phyloP scores from a whole-genome alignment of 352 stramenopile species.

The Globisporangium acanthophoron region DNA sequence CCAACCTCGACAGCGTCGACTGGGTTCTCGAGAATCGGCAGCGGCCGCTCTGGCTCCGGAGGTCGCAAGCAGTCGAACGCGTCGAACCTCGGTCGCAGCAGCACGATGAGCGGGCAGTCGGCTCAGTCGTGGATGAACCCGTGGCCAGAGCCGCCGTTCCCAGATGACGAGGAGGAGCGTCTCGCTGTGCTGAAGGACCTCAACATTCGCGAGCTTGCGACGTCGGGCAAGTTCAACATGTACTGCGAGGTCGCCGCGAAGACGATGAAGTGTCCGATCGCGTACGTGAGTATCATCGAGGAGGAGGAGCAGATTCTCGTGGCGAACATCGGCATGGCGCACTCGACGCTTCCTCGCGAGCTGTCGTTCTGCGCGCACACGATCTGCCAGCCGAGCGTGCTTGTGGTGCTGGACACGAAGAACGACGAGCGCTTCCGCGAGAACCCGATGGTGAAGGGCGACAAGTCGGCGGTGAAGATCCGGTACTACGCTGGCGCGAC shows the following conservation, averaged over 20 bases:
- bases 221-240: conserved; percentile 83
- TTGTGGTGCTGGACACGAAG: conserved; percentile 84
- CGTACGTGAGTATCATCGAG: conserved; percentile 84
- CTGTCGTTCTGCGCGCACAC: conserved; percentile 85
- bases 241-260: conserved; percentile 84
- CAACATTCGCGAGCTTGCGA: conserved; percentile 70
- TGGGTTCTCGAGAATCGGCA: conserved; percentile 28
- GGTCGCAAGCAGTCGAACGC: conserved; percentile 62
- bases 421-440: conserved; percentile 81
- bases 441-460: conserved; percentile 85
- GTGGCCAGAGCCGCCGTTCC: conserved; percentile 79
- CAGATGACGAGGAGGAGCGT: conserved; percentile 73
- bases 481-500: conserved; percentile 82
- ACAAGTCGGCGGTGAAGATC: conserved; percentile 82
- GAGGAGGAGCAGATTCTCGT: conserved; percentile 80
- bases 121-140: conserved; percentile 63
- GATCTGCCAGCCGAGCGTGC: conserved; percentile 71
- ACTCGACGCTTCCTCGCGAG: conserved; percentile 72
- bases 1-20: conserved; percentile 36
- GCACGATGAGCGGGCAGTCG: conserved; percentile 39
- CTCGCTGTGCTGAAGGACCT: conserved; percentile 66
- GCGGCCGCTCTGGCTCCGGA: conserved; percentile 17
- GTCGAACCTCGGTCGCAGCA: conserved; percentile 39
- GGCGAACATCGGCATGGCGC: conserved; percentile 81
- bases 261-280: conserved; percentile 86